Evolutionary conservation across 1,284 basidiomycete species (phyloP), one percentile per base, ranked within the genome.

Genomic region (Trichosporon inkin): DNA sequence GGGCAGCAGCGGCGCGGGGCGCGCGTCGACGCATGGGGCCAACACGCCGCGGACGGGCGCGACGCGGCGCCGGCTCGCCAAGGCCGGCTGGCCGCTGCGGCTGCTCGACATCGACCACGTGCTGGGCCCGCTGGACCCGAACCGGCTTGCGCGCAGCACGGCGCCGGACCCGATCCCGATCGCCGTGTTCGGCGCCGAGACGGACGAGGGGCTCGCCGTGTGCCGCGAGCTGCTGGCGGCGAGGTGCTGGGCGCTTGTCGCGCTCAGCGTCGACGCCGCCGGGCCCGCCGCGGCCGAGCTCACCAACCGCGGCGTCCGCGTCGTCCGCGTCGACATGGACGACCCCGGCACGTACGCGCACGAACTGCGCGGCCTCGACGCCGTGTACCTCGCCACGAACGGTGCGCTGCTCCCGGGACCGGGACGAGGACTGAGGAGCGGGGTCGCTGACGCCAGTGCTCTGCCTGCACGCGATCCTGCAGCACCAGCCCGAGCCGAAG

Each of bases 131-230:
- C 62, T 70, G n/a, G 58, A 64, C 39, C 68, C 68, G 13, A 56
- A 53, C 36, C 55, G 57, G 7, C 14, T 62, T 8, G 67, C 68
- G 16, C 37, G 44, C 17, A 39, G 56, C 7, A 60, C 55, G 11
- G 44, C 60, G 0, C 64, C 65, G 14, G 55, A 62, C 11, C 65
- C 68, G 0, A 39, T 60, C 17, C 56, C 57, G 20, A 40, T 68
- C 22, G 62, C 67, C 38, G 66, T 71, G 2, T 69, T 71, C 40
- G 62, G 67, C 44, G 70, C 70, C 37, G 65, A 68, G 51, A 65
- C 66, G 8, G 68, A 64, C n/a, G 38, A 53, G 10, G 63, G 63
- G 1, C 35, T 62, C 28, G 56, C 52, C 2, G 57, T 62, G 20
- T 62, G 60, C 51, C 63, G 63, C 56, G 24, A 56, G 11, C 47